Evolutionary conservation across 2,329 filamentous ascomycete genomes (phyloP).

Genomic region (Colletotrichum karsti): DNA sequence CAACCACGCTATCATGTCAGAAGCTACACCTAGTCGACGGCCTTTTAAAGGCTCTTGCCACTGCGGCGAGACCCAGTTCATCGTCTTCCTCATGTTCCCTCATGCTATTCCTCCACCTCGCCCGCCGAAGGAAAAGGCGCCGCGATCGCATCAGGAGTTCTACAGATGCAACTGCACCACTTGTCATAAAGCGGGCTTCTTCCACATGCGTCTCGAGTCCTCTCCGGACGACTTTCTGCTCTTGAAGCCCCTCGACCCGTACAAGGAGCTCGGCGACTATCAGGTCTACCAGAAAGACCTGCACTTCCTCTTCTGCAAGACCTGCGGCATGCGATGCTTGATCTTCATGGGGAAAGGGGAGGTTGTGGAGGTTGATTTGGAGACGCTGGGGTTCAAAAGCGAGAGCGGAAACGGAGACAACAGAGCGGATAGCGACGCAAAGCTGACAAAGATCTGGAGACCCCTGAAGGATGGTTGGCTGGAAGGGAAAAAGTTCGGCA

Average conservation of each 20-base stretch:
- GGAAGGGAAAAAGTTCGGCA: conserved; percentile 30
- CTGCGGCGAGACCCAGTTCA: conserved; percentile 52
- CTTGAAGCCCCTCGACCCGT: conserved; percentile 47
- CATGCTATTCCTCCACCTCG: conserved; percentile 26
- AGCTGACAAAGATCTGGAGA: conserved; percentile 37
- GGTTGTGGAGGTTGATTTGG: conserved; percentile 33
- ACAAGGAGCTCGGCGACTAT: conserved; percentile 50
- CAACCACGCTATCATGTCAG: no score
- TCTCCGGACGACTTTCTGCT: conserved; percentile 53
- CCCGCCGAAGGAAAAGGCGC: neutral
- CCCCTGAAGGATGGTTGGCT: conserved; percentile 37
- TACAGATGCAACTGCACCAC: conserved; percentile 58
- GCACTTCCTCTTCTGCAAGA: conserved; percentile 56
- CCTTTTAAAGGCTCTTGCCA: conserved; percentile 53
- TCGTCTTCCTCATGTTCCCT: conserved; percentile 53
- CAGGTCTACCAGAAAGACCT: conserved; percentile 35
- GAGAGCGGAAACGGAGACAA: conserved; percentile 7
- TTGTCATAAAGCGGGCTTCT: conserved; percentile 56
- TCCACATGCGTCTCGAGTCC: conserved; percentile 50
- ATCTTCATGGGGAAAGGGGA: conserved; percentile 45
- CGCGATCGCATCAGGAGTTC: conserved; percentile 36
- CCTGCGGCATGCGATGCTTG: conserved; percentile 54
- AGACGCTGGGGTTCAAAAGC: conserved; percentile 19
- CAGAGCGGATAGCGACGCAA: neutral
- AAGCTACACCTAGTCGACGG: conserved; percentile 27